A percentile compares a stretch with the other conserved stretches of the same genome.
phyloP scores from a whole-genome alignment of 2,329 filamentous ascomycete species.

The Cladophialophora bantiana region DNA sequence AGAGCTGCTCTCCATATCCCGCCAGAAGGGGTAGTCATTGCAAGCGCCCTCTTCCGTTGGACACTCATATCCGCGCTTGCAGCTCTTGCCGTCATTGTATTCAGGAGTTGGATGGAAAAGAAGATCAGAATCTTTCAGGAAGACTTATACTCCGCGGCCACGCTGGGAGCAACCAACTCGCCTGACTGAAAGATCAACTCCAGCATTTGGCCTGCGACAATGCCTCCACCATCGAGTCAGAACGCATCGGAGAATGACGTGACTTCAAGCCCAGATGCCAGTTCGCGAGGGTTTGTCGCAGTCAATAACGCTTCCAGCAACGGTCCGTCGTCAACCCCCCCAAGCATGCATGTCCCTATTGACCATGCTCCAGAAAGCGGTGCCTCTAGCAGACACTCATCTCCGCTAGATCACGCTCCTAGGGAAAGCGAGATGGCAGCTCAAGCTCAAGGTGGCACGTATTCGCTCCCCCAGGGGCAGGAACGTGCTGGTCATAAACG shows the following conservation, averaged over 20 bases:
- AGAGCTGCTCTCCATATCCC: constrained; percentile 19
- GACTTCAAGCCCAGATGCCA: constrained; percentile 25
- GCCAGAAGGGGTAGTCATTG: constrained; percentile 21
- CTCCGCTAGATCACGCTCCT: constrained; percentile 20
- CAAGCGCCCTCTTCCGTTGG: constrained; percentile 30
- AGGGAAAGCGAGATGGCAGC: constrained; percentile 22
- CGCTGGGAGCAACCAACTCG: constrained; percentile 10
- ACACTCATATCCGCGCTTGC: constrained; percentile 19
- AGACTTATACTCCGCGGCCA: constrained; percentile 21
- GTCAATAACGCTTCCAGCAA: constrained; percentile 29
- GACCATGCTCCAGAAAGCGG: constrained; percentile 26
- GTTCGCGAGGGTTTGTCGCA: constrained; percentile 31
- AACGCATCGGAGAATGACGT: constrained; percentile 19
- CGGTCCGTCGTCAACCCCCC: constrained; percentile 20
- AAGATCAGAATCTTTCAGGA: constrained; percentile 6
- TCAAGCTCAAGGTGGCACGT: constrained; percentile 4
- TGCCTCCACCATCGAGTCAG: constrained; percentile 11
- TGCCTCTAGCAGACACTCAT: constrained; percentile 26
- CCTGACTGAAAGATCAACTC: not conserved
- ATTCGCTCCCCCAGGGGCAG: constrained; percentile 14
- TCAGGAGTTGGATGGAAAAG: constrained; percentile 24
- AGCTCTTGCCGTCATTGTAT: constrained; percentile 11
- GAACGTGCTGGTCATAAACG: constrained; percentile 25
- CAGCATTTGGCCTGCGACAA: constrained; percentile 1
- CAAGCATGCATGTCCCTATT: constrained; percentile 6